Percentiles rank a stretch among this genome's conserved stretches.
These are phyloP conservation scores for Penicillium paneum DNA, from an alignment of 2,329 filamentous ascomycete species.

Conservation along the genomic window DNA sequence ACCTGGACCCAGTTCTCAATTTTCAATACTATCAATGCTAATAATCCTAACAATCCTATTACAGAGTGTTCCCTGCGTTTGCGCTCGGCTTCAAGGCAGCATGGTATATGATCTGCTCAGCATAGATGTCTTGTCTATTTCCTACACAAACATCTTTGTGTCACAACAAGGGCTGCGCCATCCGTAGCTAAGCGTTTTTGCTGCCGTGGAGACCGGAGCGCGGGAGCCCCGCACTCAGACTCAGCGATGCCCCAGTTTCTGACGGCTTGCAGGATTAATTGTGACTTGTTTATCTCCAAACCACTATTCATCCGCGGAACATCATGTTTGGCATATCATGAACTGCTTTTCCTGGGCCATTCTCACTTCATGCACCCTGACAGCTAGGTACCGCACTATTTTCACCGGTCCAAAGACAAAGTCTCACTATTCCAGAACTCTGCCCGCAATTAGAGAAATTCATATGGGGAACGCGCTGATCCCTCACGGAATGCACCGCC, in stretches of 20 bases:
- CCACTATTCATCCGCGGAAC: too few species aligned
- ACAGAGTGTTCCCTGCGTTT: background rate
- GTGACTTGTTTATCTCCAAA: too few species aligned
- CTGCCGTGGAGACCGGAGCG: background rate
- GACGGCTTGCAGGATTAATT: slow-evolving; percentile 5
- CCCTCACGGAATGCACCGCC: background rate
- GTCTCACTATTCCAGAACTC: background rate
- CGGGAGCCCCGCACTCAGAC: background rate
- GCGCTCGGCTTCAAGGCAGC: too few species aligned
- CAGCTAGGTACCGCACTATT: background rate
- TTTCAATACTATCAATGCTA: too few species aligned
- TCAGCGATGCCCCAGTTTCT: background rate
- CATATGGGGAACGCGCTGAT: background rate
- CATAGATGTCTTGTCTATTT: background rate
- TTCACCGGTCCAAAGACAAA: background rate
- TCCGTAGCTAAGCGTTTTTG: background rate
- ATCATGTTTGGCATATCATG: too few species aligned
- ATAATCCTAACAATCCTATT: too few species aligned
- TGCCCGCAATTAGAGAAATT: background rate
- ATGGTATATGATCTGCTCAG: background rate
- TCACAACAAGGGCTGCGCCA: background rate
- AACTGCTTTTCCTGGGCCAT: too few species aligned
- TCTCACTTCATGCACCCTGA: background rate
- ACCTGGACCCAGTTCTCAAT: background rate
- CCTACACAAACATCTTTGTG: background rate